Evolutionary conservation across 805 yeast genomes (phyloP), one percentile per base, ranked within the genome.

Genomic region (Nakazawaea ambrosiae): DNA sequence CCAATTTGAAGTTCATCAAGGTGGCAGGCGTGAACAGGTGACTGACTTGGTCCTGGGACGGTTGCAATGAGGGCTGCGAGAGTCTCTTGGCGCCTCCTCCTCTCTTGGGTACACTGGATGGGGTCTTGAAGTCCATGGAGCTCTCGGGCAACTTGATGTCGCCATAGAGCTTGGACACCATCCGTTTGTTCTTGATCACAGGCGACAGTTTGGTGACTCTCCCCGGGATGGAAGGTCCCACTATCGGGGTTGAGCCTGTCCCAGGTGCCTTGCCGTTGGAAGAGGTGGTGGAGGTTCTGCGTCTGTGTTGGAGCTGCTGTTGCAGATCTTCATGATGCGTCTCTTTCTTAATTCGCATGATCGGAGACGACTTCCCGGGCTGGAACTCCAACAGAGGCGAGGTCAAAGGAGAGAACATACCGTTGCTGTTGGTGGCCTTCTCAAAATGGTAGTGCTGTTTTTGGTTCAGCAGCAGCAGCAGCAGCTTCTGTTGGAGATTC

Each of bases 341-440:
- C 20, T 34, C 34, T 27, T 40, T 41, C 33, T 37, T 43, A 22
- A 36, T 46, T 43, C 47, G 42, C 46, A 37, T 45, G 39, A 48
- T 53, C 7, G 66, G 48, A n/a, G 42, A 37, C n/a, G 37, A 33
- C 20, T 36, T 37, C 14, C 14, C 20, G 29, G 40, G 30, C 19
- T 58, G 68, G 36, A 75, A 83, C 42, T 66, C 72, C 40, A 80
- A 54, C 3, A 85, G 85, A 1, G 88, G 88, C 1, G 85, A 78
- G 3, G 87, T 75, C 48, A 81, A 61, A 0, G 88, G 77, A 19
- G 66, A 59, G 34, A 57, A 50, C 51, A 61, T 33, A 4, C 34
- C 33, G 26, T 40, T 42, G 10, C 37, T 41, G 19, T 33, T 9
- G 51, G 32, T 8, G 51, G 41, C 22, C 61, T 26, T 15, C 16